Evolutionary conservation across 495 filamentous ascomycete genomes (phyloP), one percentile per base, ranked within the genome.

Genomic region (Penicillium atrosanguineum): DNA sequence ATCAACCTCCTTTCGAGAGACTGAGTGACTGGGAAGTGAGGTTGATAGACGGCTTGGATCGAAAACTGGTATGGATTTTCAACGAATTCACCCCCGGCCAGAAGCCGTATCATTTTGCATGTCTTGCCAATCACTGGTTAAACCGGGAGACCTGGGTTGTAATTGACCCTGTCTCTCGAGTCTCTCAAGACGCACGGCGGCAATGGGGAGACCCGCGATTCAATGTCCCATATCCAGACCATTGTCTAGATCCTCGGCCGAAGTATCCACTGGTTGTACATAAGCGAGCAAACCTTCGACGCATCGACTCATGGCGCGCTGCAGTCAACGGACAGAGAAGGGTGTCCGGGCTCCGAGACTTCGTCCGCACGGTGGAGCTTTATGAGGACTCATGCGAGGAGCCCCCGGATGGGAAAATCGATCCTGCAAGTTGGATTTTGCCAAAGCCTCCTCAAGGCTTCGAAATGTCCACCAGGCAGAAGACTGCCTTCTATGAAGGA

Each of bases 51-150:
- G 52, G 48, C 16, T 37, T 76, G 44, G 58, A 76, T 46, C 65
- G 73, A 42, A 71, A 67, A 46, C 58, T 78, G 9, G 50, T 61
- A 5, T 78, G 75, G 75, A 50, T 70, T n/a, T 57, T 62, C 23
- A 57, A 68, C 29, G 73, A 78, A 54, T 57, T 68, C 14, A 70
- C 57, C 6, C 72, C 75, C 3, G 75, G 75, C 8, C 61, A 67
- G 48, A 72, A 68, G 46, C 68, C 73, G 5, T 78, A 69, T 47
- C 72, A 76, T 44, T 76, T 78, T 47, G 55, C 71, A 12, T 49
- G 70, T 19, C 69, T 78, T 34, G 63, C 73, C 23, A 76, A 75
- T 31, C 73, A 76, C 50, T 78, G 73, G 73, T 31, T 76, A 23
- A 78, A 75, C 41, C 60, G 51, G 38, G 62, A 67, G 25, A 73